Conservation (phyloP, 2,329 filamentous ascomycete genomes). For the Parastagonospora nodorum region DNA sequence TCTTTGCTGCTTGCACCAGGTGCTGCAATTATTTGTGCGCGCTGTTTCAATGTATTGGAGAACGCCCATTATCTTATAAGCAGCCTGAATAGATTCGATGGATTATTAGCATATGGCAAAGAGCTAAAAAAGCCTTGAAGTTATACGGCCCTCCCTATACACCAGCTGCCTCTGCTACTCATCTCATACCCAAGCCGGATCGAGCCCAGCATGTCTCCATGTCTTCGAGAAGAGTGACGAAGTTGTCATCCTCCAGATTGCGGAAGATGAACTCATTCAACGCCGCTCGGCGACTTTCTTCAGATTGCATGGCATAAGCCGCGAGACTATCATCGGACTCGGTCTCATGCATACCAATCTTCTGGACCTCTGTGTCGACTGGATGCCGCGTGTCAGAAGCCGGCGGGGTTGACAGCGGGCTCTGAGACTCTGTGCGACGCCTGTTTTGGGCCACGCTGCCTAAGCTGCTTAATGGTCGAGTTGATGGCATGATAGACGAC, state of each 20-base stretch:
- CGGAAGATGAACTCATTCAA: constrained; percentile 58
- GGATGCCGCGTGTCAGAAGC: constrained; percentile 3
- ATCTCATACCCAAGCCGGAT: constrained; percentile 23
- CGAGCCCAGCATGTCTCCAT: constrained; percentile 55
- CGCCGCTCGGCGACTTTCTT: constrained; percentile 48
- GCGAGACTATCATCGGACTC: constrained; percentile 16
- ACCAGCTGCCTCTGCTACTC: too few relatives aligned
- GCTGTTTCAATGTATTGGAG: too few relatives aligned
- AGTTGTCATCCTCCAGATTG: constrained; percentile 56
- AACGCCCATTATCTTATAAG: too few relatives aligned
- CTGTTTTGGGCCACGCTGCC: constrained; percentile 9
- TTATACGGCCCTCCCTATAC: too few relatives aligned
- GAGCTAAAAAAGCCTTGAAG: too few relatives aligned
- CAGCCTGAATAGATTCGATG: too few relatives aligned
- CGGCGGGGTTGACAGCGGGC: constrained; percentile 8
- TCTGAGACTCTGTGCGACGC: neutral
- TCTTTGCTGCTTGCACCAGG: too few relatives aligned
- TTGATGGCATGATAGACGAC: constrained; percentile 16
- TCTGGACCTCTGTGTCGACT: neutral
- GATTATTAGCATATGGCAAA: too few relatives aligned
- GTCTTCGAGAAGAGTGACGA: constrained; percentile 58
- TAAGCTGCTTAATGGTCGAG: constrained; percentile 25
- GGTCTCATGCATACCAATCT: neutral
- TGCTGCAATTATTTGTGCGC: too few relatives aligned
- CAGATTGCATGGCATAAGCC: constrained; percentile 46